These are phyloP conservation scores for Ophiocordyceps sinensis DNA, from an alignment of 2,329 filamentous ascomycete genomes.

Conservation along the genomic window DNA sequence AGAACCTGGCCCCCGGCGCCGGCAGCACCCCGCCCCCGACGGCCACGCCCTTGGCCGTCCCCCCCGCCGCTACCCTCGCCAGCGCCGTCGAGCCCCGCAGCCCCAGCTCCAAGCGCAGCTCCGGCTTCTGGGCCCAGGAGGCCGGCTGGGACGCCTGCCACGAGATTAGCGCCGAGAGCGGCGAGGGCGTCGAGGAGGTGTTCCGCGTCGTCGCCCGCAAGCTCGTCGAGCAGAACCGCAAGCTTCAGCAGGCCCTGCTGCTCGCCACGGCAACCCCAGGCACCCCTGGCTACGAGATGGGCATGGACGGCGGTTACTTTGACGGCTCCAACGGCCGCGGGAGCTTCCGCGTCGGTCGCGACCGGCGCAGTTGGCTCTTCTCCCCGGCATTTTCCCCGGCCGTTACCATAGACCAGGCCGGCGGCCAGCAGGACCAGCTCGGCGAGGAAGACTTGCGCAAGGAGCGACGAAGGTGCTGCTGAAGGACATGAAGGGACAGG, in stretches of 20 bases:
- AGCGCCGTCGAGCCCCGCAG: constrained; percentile 37
- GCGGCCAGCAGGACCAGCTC: constrained; percentile 13
- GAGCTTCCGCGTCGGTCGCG: constrained; percentile 43
- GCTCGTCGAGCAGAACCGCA: constrained; percentile 49
- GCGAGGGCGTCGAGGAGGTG: constrained; percentile 92
- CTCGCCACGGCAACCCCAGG: constrained; percentile 39
- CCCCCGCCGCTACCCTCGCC: constrained; percentile 9
- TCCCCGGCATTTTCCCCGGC: constrained; percentile 37
- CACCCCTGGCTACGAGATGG: constrained; percentile 29
- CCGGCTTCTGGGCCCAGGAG: constrained; percentile 81
- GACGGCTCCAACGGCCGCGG: constrained; percentile 29
- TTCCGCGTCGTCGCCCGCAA: constrained; percentile 58
- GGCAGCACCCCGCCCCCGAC: constrained; percentile 54
- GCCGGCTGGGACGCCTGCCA: constrained; percentile 95
- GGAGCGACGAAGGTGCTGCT: constrained; percentile 16
- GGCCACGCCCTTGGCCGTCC: constrained; percentile 26
- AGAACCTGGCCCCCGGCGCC: constrained; percentile 65
- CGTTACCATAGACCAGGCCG: constrained; percentile 30
- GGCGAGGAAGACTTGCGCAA: constrained; percentile 6
- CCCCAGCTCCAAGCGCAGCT: constrained; percentile 51
- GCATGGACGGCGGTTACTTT: constrained; percentile 34
- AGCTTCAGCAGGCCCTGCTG: constrained; percentile 44
- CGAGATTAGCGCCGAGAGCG: constrained; percentile 87
- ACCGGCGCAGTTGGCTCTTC: constrained; percentile 45
- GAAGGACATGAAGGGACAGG: not conserved